Base-by-base conservation (phyloP, 225 moss, liverwort and hornwort genomes). In the Bryoerythrophyllum caledonicum region DNA sequence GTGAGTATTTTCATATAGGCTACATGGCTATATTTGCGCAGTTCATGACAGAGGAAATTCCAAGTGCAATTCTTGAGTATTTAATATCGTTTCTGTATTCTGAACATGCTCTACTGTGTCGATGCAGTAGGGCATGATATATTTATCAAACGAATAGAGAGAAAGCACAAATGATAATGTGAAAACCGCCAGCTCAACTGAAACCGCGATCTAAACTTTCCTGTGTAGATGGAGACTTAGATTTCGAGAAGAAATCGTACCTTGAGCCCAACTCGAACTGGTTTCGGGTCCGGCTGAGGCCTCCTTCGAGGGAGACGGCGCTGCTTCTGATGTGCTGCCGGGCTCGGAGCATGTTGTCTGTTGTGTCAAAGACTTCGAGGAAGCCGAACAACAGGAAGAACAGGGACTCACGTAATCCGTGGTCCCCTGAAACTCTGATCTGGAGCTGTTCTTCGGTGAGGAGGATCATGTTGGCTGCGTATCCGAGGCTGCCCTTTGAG, bases 401-500 rank as follows among this genome's bases (percentile, higher is more conserved):
- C 1, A 87, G 53, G 16, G 84, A 80, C 67, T 85, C 84, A 7
- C 87, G 79, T 48, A 85, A 67, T 27, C 84, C 82, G 7, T 74
- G 69, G 24, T 46, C 32, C 15, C 70, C 75, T 1, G 2, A 61
- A 7, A 81, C 43, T 30, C 72, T 69, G 48, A 73, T 73, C 41
- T 76, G 61, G 34, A 87, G 79, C 51, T 84, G 76, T 5, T 81
- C 72, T 24, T 75, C 63, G 10, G 51, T 68, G 0, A 87, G 79
- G 2, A 72, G 79, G 49, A 87, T 65, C 56, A 85, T 21, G 23
- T 87, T 87, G 35, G 82, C 85, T 8, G 84, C 87, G 14, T 80
- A 82, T 23, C 87, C 82, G 20, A 74, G 19, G 58, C 72, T 68
- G 63, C 83, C 80, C 27, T 9, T 12, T 1, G 61, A 27, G 49